Evolutionary conservation across 345 rosid species (phyloP), one percentile per base, ranked within the genome.

Genomic region (Euphorbia tirucalli): DNA sequence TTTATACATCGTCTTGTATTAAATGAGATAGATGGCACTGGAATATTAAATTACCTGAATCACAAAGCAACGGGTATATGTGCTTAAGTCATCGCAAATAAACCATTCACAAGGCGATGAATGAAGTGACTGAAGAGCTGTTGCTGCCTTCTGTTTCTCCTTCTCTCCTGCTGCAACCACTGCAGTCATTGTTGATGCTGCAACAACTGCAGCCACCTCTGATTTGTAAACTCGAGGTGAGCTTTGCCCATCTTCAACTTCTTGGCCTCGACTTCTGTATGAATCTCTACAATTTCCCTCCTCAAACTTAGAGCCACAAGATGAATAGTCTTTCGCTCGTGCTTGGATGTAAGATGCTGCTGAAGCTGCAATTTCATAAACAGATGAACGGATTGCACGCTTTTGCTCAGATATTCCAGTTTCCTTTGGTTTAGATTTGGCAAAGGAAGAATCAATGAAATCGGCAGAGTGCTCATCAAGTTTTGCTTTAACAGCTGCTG

Each of bases 71-170:
- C 97, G 85, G 21, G 93, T 87, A 55, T 79, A 84, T 19, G 93
- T 85, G 75, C 85, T 84, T 44, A 77, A 57, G 76, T 94, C 97
- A 16, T 94, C 98, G 74, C 98, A 92, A 22, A 90, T 68, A 59
- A 92, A 90, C 98, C 98, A 94, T 72, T 89, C 96, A 64, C 98
- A 87, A 68, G 97, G 97, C 55, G 95, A 85, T 18, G 96, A 90
- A 57, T 92, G 90, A 61, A 86, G 76, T 24, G 98, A 94, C 72
- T 89, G 96, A 61, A 94, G 83, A 69, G 87, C 87, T 68, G 56
- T 81, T 16, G 95, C 97, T 0, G 97, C 91, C 83, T 87, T 85
- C 57, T 79, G 79, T 75, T 90, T 94, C 70, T 89, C 92, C 79
- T 86, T 86, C 87, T 94, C 95, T 22, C 93, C 89, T 0, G 98